Base-by-base conservation (phyloP, 208 protist genomes). In the Strigomonas culicis region DNA sequence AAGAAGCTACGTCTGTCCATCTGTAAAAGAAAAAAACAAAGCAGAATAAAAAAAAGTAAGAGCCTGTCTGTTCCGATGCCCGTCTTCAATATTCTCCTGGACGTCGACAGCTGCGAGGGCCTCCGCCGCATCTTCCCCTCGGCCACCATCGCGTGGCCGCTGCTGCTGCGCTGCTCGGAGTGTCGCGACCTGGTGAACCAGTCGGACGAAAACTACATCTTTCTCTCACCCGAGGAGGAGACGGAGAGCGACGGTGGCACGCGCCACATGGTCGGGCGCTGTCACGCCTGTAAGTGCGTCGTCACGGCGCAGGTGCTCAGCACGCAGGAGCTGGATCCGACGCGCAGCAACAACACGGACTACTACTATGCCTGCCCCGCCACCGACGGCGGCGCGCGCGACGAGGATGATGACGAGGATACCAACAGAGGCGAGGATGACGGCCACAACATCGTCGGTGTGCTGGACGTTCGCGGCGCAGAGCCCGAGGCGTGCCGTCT, bases 381-480 rank as follows among this genome's bases (percentile, higher is more conserved):
- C 10, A 57, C 59, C 22, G 30, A 56, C 10, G 59, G 64, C 31
- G 68, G 63, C 49, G 62, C 44, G 47, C 66, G 67, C 27, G 64
- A 55, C 24, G 63, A n/a, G 41, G 60, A 63, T 47, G 44, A 64
- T 17, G 36, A 13, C 36, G 36, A 6, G 36, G 6, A 51, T 43
- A 7, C 24, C 49, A 1, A 34, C 63, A 22, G 63, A 75, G 25
- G 53, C 19, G 0, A 43, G 25, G 19, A 59, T 19, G 24, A 2
- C 13, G 66, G 8, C 22, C 13, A 50, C 28, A 63, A 34, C n/a
- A 53, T 66, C 2, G 58, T 88, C 1, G 62, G 79, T n/a, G 13
- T 31, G 39, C 61, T 93, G 36, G 84, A 93, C 43, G 72, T 90
- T 31, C 87, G 87, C 31, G 82, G 84, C 32, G 87, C 70, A 50